These are phyloP conservation scores for Lanmaoa pseudosensibilis DNA, from an alignment of 768 basidiomycete species.

Conservation along the genomic window DNA sequence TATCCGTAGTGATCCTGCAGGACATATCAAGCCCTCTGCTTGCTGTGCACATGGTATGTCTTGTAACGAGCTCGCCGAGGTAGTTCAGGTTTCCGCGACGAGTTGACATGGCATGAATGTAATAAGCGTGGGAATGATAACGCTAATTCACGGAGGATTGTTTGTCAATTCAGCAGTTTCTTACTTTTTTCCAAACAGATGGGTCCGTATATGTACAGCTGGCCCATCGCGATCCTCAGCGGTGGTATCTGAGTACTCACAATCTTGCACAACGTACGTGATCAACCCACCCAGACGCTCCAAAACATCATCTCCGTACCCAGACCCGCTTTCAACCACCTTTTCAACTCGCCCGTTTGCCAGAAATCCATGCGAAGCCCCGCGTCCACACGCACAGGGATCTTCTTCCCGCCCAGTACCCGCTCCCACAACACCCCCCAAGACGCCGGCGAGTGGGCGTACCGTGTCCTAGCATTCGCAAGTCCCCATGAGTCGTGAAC, in stretches of 20 bases:
- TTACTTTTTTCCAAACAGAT: too few species aligned
- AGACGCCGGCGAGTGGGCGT: conserved; percentile 9
- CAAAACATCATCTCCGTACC: conserved; percentile 4
- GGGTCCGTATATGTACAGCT: too few species aligned
- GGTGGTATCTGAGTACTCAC: background rate
- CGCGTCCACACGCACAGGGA: background rate
- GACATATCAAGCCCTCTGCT: too few species aligned
- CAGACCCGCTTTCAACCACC: background rate
- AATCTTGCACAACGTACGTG: background rate
- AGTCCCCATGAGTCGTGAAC: background rate
- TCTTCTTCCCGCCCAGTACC: background rate
- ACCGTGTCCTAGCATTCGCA: background rate
- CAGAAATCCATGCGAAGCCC: background rate
- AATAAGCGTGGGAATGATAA: too few species aligned
- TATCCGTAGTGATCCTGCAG: too few species aligned
- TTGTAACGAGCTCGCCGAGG: too few species aligned
- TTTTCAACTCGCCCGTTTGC: background rate
- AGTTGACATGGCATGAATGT: too few species aligned
- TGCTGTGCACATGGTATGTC: too few species aligned
- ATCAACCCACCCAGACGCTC: conserved; percentile 7
- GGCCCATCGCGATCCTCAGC: too few species aligned
- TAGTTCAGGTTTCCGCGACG: too few species aligned
- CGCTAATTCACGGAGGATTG: too few species aligned
- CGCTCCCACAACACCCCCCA: conserved; percentile 2
- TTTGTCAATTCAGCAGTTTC: too few species aligned